Evolutionary conservation across 768 basidiomycete species (phyloP), one percentile per base, ranked within the genome.

Genomic region (button mushroom (Agaricus bisporus)): DNA sequence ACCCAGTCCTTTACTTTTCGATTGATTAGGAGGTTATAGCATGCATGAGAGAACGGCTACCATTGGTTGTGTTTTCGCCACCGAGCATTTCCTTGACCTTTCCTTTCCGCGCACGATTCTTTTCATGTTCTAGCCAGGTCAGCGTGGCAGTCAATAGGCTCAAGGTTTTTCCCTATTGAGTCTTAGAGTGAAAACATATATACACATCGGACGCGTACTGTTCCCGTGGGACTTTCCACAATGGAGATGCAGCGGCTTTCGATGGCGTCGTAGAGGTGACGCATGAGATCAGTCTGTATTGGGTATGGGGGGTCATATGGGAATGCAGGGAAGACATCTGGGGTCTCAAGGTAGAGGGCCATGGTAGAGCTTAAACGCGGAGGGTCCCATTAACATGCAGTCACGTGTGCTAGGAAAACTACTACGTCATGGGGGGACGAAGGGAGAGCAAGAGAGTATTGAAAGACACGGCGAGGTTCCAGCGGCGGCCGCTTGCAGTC

Each of bases 251-350:
- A 82, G 42, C 72, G 72, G n/a, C 71, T 59, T 65, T 95, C 91
- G 42, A 97, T 87, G 0, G 86, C 76, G 5, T 76, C 61, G 66
- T 94, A 98, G 1, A 98, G 71, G 58, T 93, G 90, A 15, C 74
- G 82, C 95, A 98, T 97, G 25, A 98, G 81, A 35, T 89, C 80
- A 0, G 78, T 71, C 65, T 98, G 95, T 54, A 95, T 95, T 15
- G 76, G 64, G 65, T 95, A 95, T 2, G 93, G 93, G 4, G 82
- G 73, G 14, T 80, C 73, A 62, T 87, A 97, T 0, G 95, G 95
- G 63, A 98, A 98, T 2, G 81, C 81, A 8, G 84, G 74, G 64
- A 97, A 97, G 1, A 61, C 60, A 1, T 67, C 62, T 0, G 93
- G 94, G 0, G 86, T 86, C 1, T 81, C 69, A 4, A 95, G 72